Percentiles rank a stretch among this genome's conserved stretches.
These are phyloP conservation scores for Pseudogymnoascus sp. DNA, from an alignment of 2,329 filamentous ascomycete genomes.

Conservation along the genomic window DNA sequence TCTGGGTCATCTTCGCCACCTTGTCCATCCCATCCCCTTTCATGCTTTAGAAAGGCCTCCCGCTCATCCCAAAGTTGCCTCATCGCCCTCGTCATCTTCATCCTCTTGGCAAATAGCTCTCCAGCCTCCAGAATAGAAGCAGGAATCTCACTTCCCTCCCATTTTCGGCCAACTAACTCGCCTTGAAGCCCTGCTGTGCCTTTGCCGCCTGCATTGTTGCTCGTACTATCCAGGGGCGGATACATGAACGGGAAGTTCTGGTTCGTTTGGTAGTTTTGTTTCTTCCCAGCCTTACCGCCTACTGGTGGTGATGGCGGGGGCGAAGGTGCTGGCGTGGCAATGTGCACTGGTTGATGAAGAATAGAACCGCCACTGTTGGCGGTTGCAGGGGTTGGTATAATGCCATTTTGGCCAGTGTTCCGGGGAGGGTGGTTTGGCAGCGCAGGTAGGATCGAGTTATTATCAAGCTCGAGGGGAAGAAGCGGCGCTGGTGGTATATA, in stretches of 20 bases:
- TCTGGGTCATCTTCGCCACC: slow-evolving; percentile 33
- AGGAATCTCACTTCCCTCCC: slow-evolving; percentile 91
- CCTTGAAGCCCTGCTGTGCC: slow-evolving; percentile 75
- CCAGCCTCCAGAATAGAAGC: slow-evolving; percentile 93
- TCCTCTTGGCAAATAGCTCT: slow-evolving; percentile 79
- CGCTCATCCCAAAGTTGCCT: slow-evolving; percentile 92
- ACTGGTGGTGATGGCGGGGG: slow-evolving; percentile 82
- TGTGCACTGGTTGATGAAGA: slow-evolving; percentile 91
- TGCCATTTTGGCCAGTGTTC: slow-evolving; percentile 50
- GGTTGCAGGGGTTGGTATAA: slow-evolving; percentile 47
- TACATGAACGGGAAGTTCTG: slow-evolving; percentile 98
- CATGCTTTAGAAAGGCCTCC: slow-evolving; percentile 83
- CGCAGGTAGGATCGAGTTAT: slow-evolving; percentile 82
- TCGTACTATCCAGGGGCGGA: slow-evolving; percentile 79
- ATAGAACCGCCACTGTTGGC: slow-evolving; percentile 63
- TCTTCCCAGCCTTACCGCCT: slow-evolving; percentile 90
- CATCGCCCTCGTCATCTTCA: slow-evolving; percentile 85
- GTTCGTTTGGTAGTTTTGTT: slow-evolving; percentile 98
- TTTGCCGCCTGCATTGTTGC: slow-evolving; percentile 85
- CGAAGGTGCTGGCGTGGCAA: slow-evolving; percentile 94
- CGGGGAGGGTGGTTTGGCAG: slow-evolving; percentile 65
- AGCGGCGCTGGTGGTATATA: slow-evolving; percentile 82
- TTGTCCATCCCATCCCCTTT: slow-evolving; percentile 71
- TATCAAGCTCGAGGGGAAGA: slow-evolving; percentile 80
- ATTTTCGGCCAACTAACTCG: slow-evolving; percentile 68